phyloP scores from a whole-genome alignment of 192 early-diverging fungal species.

The Haplosporangium gracile region DNA sequence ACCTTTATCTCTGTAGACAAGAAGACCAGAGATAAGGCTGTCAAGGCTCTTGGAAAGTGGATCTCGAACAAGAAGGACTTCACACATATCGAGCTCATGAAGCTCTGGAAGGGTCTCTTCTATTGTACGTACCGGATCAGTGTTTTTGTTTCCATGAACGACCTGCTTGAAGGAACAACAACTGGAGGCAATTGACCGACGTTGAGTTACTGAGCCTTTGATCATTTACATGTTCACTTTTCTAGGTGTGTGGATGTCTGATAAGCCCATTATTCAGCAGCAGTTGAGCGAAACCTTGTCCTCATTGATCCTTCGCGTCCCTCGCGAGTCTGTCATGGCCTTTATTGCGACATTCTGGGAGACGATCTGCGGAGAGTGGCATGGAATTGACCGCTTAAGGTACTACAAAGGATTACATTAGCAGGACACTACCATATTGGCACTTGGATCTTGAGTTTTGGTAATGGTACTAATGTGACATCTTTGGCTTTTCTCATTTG shows the following conservation, averaged over 20 bases:
- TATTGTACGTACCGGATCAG: slow-evolving; percentile 74
- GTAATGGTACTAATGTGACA: neutral
- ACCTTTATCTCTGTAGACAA: slow-evolving; percentile 67
- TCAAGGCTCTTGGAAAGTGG: slow-evolving; percentile 70
- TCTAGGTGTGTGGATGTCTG: slow-evolving; percentile 95
- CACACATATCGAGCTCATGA: slow-evolving; percentile 74
- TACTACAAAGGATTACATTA: slow-evolving; percentile 23
- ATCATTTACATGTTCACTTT: neutral
- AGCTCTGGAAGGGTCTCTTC: slow-evolving; percentile 94
- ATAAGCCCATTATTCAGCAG: slow-evolving; percentile 94
- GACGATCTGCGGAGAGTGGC: slow-evolving; percentile 78
- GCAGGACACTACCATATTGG: neutral
- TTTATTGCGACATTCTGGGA: slow-evolving; percentile 78
- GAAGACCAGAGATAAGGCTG: slow-evolving; percentile 79
- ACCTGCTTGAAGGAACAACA: neutral
- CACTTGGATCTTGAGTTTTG: neutral
- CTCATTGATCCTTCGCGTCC: slow-evolving; percentile 64
- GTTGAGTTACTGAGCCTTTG: neutral
- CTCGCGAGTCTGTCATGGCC: slow-evolving; percentile 59
- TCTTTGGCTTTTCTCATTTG: neutral
- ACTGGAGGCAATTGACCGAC: neutral
- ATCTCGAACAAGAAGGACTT: slow-evolving; percentile 67
- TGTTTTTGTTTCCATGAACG: neutral
- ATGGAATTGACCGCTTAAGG: slow-evolving; percentile 83
- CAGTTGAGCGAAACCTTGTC: slow-evolving; percentile 87